Conservation (phyloP, 2,329 filamentous ascomycete species). For the Colletotrichum lini region DNA sequence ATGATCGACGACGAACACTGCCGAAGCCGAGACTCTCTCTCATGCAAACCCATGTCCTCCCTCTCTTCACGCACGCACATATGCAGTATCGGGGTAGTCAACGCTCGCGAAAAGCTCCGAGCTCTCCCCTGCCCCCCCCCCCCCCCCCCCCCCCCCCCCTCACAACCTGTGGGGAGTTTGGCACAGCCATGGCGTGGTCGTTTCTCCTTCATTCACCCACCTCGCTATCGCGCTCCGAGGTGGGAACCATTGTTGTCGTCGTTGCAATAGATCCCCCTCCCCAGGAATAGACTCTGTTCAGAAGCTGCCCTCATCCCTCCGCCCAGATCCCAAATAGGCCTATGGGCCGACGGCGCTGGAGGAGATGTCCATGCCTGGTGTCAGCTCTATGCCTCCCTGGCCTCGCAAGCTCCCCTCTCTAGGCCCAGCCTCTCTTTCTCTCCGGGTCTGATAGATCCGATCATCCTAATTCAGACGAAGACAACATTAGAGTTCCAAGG, state of each 20-base stretch:
- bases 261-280: slow-evolving; percentile 9
- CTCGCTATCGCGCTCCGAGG: slow-evolving; percentile 13
- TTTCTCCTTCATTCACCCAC: not conserved
- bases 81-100: not conserved
- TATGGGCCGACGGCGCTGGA: not conserved
- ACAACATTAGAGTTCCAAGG: not conserved
- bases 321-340: slow-evolving; percentile 10
- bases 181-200: not conserved
- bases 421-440: slow-evolving; percentile 12
- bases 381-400: slow-evolving; percentile 31
- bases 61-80: slow-evolving; percentile 6
- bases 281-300: not conserved
- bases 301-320: not conserved
- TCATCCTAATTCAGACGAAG: slow-evolving; percentile 13
- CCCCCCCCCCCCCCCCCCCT: not conserved
- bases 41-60: not conserved
- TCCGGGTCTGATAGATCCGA: not conserved
- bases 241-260: slow-evolving; percentile 25
- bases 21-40: slow-evolving; percentile 31
- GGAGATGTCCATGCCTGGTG: slow-evolving; percentile 10
- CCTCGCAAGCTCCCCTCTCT: slow-evolving; percentile 18
- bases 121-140: not conserved
- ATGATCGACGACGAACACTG: slow-evolving; percentile 32
- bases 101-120: slow-evolving; percentile 6
- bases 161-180: not conserved